These are phyloP conservation scores for Arbutus unedo DNA, from an alignment of 148 eudicot species.

Conservation along the genomic window DNA sequence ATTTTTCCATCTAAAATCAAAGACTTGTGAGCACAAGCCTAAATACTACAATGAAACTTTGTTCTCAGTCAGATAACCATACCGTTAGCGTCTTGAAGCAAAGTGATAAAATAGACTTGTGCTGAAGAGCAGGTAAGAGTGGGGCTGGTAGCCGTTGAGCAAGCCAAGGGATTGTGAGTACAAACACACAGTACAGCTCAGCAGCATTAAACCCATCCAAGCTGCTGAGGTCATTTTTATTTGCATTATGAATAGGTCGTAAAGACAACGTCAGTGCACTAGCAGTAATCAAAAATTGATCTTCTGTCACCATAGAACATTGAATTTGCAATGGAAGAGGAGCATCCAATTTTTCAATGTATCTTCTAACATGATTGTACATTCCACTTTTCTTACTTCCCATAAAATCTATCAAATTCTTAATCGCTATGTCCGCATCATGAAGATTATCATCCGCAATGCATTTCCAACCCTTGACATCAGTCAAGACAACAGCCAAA, in stretches of 20 bases:
- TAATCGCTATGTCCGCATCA: slow-evolving; percentile 60
- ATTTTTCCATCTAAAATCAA: neutral
- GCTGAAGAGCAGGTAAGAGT: slow-evolving; percentile 76
- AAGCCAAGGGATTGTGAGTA: slow-evolving; percentile 85
- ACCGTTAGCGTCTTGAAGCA: slow-evolving; percentile 84
- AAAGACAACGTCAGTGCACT: slow-evolving; percentile 77
- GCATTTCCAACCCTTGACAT: slow-evolving; percentile 73
- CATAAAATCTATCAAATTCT: slow-evolving; percentile 53
- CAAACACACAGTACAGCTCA: slow-evolving; percentile 57
- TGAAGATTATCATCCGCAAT: slow-evolving; percentile 35
- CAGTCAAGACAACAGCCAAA: slow-evolving; percentile 69
- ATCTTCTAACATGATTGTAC: slow-evolving; percentile 64
- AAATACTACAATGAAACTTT: slow-evolving; percentile 1
- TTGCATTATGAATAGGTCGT: slow-evolving; percentile 63
- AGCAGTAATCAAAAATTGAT: slow-evolving; percentile 70
- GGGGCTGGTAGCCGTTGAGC: slow-evolving; percentile 71
- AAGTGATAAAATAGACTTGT: slow-evolving; percentile 62
- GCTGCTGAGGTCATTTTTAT: slow-evolving; percentile 26
- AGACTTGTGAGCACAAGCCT: neutral
- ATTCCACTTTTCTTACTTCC: slow-evolving; percentile 65
- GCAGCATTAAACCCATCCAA: slow-evolving; percentile 49
- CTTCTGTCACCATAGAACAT: slow-evolving; percentile 47
- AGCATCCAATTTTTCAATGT: slow-evolving; percentile 49
- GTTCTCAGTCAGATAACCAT: slow-evolving; percentile 29
- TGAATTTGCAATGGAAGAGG: slow-evolving; percentile 35